These are phyloP conservation scores for Rubus parviflorus DNA, from an alignment of 306 rosid species.

Conservation along the genomic window DNA sequence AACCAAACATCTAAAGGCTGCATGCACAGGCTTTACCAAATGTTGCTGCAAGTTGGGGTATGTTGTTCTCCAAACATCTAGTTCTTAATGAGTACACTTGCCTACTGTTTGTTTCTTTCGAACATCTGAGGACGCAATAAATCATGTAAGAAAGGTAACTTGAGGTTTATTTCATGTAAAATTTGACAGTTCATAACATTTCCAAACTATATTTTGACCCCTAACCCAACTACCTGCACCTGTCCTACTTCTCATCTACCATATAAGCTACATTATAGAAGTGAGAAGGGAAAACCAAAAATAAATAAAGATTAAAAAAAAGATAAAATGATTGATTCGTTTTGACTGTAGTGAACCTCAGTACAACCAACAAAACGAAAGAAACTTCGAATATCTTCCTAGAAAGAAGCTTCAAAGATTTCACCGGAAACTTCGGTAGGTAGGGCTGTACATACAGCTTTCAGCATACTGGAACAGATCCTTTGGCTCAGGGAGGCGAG, in stretches of 20 bases:
- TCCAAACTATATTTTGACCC: conserved; percentile 22
- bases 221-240: conserved; percentile 28
- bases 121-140: neutral
- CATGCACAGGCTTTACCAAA: neutral
- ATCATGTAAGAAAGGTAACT: neutral
- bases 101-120: neutral
- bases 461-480: conserved; percentile 80
- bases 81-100: neutral
- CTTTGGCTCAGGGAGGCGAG: conserved; percentile 80
- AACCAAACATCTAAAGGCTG: neutral
- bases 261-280: conserved; percentile 21
- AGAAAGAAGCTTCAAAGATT: neutral
- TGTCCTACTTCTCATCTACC: conserved; percentile 24
- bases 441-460: conserved; percentile 89
- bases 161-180: conserved; percentile 9
- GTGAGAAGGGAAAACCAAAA: neutral
- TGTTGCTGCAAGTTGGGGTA: conserved; percentile 9
- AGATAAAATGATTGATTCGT: neutral
- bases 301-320: neutral
- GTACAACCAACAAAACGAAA: neutral
- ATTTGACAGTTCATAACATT: conserved; percentile 13
- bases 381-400: neutral
- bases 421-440: conserved; percentile 71
- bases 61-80: no score
- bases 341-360: neutral